Evolutionary conservation across 306 rosid species (phyloP).

Genomic region (Arachis stenosperma): DNA sequence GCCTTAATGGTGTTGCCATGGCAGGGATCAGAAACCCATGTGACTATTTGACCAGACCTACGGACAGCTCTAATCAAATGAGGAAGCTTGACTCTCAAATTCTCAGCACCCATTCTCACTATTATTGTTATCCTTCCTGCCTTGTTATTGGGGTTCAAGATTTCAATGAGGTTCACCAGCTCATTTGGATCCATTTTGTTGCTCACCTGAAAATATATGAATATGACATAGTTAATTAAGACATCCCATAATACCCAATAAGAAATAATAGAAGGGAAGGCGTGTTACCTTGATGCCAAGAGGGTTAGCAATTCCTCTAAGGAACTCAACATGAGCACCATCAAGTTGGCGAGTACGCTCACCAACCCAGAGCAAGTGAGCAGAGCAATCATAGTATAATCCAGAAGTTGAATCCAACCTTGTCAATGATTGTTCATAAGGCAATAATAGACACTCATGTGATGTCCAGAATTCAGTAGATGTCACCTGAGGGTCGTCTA

Average conservation of each 20-base stretch:
- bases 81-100: constrained; percentile 73
- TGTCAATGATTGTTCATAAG: constrained; percentile 75
- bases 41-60: constrained; percentile 72
- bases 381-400: constrained; percentile 73
- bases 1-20: constrained; percentile 81
- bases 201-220: constrained; percentile 58
- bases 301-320: constrained; percentile 75
- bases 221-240: too few relatives aligned
- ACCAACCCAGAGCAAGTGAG: constrained; percentile 85
- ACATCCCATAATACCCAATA: too few relatives aligned
- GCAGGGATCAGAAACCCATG: constrained; percentile 84
- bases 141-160: constrained; percentile 71
- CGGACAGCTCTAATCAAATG: constrained; percentile 82
- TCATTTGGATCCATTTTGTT: constrained; percentile 80
- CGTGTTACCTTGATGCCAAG: constrained; percentile 65
- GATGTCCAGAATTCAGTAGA: constrained; percentile 88
- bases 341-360: constrained; percentile 83
- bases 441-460: constrained; percentile 75
- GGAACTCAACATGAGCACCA: constrained; percentile 80
- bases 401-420: constrained; percentile 79
- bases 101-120: constrained; percentile 82
- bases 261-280: too few relatives aligned
- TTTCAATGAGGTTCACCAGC: constrained; percentile 66
- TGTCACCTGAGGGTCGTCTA: constrained; percentile 68
- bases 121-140: constrained; percentile 73